Evolutionary conservation across 805 yeast species (phyloP).

Genomic region (Kazachstania africana): DNA sequence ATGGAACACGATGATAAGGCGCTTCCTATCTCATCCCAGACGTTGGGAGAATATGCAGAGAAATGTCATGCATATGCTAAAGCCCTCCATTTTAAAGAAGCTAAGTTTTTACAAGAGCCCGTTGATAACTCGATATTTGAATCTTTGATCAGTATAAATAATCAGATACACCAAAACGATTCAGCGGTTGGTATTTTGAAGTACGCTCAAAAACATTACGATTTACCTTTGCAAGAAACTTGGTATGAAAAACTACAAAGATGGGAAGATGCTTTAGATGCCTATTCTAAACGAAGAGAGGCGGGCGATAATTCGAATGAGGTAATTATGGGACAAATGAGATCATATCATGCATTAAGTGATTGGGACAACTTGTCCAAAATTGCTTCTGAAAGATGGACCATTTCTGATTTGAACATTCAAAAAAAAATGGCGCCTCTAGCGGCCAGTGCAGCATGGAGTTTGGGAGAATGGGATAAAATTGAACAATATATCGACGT

Average conservation of each 20-base stretch:
- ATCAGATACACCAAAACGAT: conserved; percentile 87
- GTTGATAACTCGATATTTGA: conserved; percentile 75
- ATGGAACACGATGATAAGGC: conserved; percentile 96
- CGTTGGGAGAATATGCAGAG: conserved; percentile 83
- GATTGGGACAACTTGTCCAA: conserved; percentile 91
- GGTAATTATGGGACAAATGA: conserved; percentile 89
- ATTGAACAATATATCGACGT: conserved; percentile 84
- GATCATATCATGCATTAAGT: conserved; percentile 90
- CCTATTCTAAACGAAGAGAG: conserved; percentile 67
- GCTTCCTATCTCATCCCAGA: conserved; percentile 73
- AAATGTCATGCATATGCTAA: conserved; percentile 94
- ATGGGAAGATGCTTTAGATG: conserved; percentile 92
- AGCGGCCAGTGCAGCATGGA: conserved; percentile 98
- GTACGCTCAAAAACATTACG: conserved; percentile 83
- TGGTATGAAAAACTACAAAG: conserved; percentile 94
- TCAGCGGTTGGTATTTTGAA: conserved; percentile 93
- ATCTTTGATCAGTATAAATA: conserved; percentile 79
- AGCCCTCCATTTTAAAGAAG: conserved; percentile 85
- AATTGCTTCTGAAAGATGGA: conserved; percentile 79
- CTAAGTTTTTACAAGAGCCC: conserved; percentile 90
- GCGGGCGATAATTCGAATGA: conserved; percentile 51
- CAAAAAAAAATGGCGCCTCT: conserved; percentile 81
- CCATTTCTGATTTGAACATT: conserved; percentile 52
- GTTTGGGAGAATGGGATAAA: conserved; percentile 88
- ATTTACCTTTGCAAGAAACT: conserved; percentile 78